A percentile compares a stretch with the other conserved stretches of the same genome.
Evolutionary conservation across 2,329 filamentous ascomycete species (phyloP).

Genomic region (Pseudogymnoascus sp.): DNA sequence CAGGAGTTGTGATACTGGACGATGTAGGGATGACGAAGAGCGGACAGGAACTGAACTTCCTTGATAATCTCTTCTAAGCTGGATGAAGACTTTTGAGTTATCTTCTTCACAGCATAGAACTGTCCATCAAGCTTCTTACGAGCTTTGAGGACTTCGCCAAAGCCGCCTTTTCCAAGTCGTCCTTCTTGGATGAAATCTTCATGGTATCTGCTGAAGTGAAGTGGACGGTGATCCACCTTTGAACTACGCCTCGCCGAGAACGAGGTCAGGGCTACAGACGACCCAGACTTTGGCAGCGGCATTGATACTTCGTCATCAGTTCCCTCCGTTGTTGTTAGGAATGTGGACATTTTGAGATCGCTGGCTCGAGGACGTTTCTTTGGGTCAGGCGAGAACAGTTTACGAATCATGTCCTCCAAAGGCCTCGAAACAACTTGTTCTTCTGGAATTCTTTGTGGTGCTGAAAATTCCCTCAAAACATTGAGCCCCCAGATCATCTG

Average conservation of each 20-base stretch:
- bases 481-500: constrained; percentile 91
- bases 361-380: constrained; percentile 82
- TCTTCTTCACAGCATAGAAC: constrained; percentile 95
- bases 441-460: constrained; percentile 65
- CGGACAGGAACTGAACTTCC: constrained; percentile 82
- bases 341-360: constrained; percentile 11
- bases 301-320: constrained; percentile 4
- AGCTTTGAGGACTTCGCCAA: constrained; percentile 92
- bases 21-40: constrained; percentile 79
- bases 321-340: constrained; percentile 2
- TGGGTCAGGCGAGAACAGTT: constrained; percentile 76
- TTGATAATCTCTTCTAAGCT: constrained; percentile 76
- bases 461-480: constrained; percentile 67
- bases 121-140: constrained; percentile 89
- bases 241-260: constrained; percentile 23
- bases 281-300: constrained; percentile 53
- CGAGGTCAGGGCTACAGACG: constrained; percentile 40
- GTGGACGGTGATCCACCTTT: constrained; percentile 1
- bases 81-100: constrained; percentile 70
- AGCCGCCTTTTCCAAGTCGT: constrained; percentile 83
- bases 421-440: constrained; percentile 64
- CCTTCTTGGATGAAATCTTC: constrained; percentile 89
- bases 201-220: constrained; percentile 50
- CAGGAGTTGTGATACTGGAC: constrained; percentile 94
- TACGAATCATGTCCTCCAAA: constrained; percentile 69